These are phyloP conservation scores for Diaporthe batatas DNA, from an alignment of 2,329 filamentous ascomycete genomes.

Conservation along the genomic window DNA sequence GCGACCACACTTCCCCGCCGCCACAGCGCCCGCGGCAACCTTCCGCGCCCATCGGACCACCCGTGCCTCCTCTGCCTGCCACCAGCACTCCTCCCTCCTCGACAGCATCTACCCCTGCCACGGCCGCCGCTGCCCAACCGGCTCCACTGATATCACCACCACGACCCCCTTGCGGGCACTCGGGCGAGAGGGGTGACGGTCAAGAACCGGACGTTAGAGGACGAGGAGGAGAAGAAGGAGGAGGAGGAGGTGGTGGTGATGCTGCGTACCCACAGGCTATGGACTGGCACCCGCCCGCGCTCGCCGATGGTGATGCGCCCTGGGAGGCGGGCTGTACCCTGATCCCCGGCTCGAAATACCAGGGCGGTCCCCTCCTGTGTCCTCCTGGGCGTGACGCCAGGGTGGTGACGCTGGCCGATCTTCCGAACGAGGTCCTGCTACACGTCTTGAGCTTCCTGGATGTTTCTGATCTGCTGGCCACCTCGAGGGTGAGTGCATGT, in stretches of 20 bases:
- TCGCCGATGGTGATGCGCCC: slow-evolving; percentile 5
- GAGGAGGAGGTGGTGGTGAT: no score
- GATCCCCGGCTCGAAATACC: background rate
- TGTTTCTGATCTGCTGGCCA: slow-evolving; percentile 67
- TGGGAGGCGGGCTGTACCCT: background rate
- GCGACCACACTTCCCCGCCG: slow-evolving; percentile 33
- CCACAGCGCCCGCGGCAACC: slow-evolving; percentile 27
- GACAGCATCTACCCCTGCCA: slow-evolving; percentile 14
- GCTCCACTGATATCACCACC: slow-evolving; percentile 41
- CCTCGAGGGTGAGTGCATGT: slow-evolving; percentile 65
- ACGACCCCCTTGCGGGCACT: slow-evolving; percentile 36
- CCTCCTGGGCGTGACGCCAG: slow-evolving; percentile 3
- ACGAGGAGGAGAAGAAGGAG: background rate
- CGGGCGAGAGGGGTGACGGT: background rate
- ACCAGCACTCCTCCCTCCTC: background rate
- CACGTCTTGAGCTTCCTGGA: slow-evolving; percentile 69
- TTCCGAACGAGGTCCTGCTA: slow-evolving; percentile 70
- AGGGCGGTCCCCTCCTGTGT: background rate
- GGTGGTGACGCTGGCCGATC: slow-evolving; percentile 50
- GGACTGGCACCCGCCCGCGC: slow-evolving; percentile 18
- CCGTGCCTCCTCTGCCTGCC: background rate
- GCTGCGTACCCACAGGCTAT: slow-evolving; percentile 17
- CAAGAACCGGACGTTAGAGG: background rate
- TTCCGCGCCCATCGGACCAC: slow-evolving; percentile 17
- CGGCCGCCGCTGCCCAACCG: slow-evolving; percentile 45